Base-by-base conservation (phyloP, 2,329 filamentous ascomycete genomes). In the Davidsoniella australis region DNA sequence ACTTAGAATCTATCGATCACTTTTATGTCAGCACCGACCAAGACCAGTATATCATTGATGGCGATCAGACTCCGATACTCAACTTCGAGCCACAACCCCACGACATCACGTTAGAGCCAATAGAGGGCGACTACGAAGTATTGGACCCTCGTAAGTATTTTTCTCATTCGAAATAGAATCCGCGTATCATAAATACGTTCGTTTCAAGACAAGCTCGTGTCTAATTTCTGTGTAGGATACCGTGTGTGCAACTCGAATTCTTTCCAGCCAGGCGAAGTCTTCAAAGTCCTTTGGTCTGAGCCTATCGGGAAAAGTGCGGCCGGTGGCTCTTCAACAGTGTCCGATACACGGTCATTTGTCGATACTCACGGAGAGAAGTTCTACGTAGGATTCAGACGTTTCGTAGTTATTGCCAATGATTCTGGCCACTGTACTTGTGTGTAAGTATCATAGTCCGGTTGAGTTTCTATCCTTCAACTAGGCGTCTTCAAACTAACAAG, bases 251-350 rank as follows among this genome's bases (percentile, higher is more conserved):
- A 37, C 6, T 51, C 49, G 3, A 29, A 42, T 38, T 14, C 14
- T 9, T 51, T 51, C 12, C 49, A 51, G 23, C 49, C 49, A 9
- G 49, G 49, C 17, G 49, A 73, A 71, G 68, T 76, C 16, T 72
- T 76, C 60, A 76, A 75, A 56, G 65, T 73, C 2, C 58, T 69
- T 16, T 76, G 73, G 72, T 65, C 67, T 7, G 72, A 76, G 44
- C 73, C 73, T 0, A 60, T 61, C 23, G 72, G 71, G 8, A 55
- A 59, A 47, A 54, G 58, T 23, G 45, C 45, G 17, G 60, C 60
- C 12, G 61, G 62, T 9, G 56, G 55, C 38, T 49, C 60, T 2
- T 55, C 58, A 1, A 62, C 59, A 9, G 57, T 65, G 5, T 64
- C 61, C 6, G 63, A 59, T 20, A 60, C 57, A 39, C 57, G 61